These are phyloP conservation scores for Saturnispora bothae DNA, from an alignment of 805 yeast species.

Conservation along the genomic window DNA sequence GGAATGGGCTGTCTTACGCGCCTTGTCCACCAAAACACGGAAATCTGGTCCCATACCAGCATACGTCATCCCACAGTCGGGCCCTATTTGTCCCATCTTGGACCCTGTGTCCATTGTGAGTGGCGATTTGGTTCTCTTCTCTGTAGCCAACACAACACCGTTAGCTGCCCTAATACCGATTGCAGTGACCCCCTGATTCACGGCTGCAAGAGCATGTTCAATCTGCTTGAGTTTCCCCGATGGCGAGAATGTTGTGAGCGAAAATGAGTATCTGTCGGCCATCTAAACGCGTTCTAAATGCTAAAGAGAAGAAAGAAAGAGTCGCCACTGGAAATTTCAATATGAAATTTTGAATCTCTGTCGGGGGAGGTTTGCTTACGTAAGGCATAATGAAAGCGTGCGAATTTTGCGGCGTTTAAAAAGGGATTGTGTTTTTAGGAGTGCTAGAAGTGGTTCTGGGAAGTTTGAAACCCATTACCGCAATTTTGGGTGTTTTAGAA, in stretches of 20 bases:
- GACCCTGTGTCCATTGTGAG: slow-evolving; percentile 68
- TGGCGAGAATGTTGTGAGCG: slow-evolving; percentile 95
- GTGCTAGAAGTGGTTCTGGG: no score
- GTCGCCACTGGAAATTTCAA: slow-evolving; percentile 1
- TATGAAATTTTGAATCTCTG: no score
- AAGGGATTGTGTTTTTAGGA: no score
- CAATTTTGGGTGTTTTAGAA: no score
- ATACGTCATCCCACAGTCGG: slow-evolving; percentile 93
- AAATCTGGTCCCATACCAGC: slow-evolving; percentile 99
- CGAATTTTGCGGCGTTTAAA: no score
- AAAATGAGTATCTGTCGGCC: slow-evolving; percentile 98
- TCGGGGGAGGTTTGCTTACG: no score
- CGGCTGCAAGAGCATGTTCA: slow-evolving; percentile 95
- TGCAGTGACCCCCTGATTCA: slow-evolving; percentile 95
- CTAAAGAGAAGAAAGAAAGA: no score
- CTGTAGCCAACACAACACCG: slow-evolving; percentile 95
- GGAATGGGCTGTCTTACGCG: slow-evolving; percentile 88
- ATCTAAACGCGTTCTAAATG: no score
- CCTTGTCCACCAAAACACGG: slow-evolving; percentile 85
- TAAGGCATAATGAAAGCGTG: no score
- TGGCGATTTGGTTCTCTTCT: slow-evolving; percentile 75
- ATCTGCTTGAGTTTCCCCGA: slow-evolving; percentile 97
- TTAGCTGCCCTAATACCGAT: slow-evolving; percentile 89
- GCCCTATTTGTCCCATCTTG: slow-evolving; percentile 78
- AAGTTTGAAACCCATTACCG: no score